Conservation (phyloP, 768 basidiomycete species). For the Amanita molliuscula region DNA sequence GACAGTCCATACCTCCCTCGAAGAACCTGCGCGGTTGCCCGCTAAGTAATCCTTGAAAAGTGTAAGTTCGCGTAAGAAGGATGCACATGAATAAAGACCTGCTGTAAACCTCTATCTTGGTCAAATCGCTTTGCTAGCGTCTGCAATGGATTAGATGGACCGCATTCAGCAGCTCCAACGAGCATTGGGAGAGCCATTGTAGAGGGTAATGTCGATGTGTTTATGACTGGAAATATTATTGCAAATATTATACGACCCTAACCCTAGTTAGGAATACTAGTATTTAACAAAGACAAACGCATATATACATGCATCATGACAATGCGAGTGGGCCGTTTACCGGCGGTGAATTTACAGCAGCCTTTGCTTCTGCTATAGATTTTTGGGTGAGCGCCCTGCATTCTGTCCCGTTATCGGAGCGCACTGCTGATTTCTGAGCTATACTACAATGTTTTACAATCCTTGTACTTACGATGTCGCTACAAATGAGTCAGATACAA, state of each 20-base stretch:
- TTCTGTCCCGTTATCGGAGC: conserved; percentile 78
- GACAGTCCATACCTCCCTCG: conserved; percentile 42
- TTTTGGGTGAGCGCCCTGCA: conserved; percentile 44
- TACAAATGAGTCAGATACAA: conserved; percentile 20
- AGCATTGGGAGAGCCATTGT: conserved; percentile 77
- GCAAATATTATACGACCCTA: conserved; percentile 5
- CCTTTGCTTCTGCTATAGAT: conserved; percentile 19
- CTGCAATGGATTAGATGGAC: conserved; percentile 77
- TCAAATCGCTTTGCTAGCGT: conserved; percentile 72
- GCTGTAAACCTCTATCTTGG: conserved; percentile 67
- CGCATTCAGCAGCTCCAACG: conserved; percentile 69
- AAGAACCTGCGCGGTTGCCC: conserved; percentile 41
- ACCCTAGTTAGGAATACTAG: conserved; percentile 4
- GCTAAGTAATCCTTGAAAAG: conserved; percentile 57
- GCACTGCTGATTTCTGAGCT: conserved; percentile 37
- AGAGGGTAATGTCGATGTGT: neutral
- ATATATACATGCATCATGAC: conserved; percentile 2
- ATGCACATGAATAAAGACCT: conserved; percentile 34
- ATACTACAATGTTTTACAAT: conserved; percentile 8
- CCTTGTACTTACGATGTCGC: conserved; percentile 61
- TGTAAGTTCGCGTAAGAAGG: conserved; percentile 2
- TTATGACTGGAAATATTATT: neutral
- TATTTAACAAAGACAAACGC: neutral
- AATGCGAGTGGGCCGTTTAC: neutral
- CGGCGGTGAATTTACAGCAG: conserved; percentile 7